Evolutionary conservation across 2,329 filamentous ascomycete genomes (phyloP).

Genomic region (Penicillium vulpinum): DNA sequence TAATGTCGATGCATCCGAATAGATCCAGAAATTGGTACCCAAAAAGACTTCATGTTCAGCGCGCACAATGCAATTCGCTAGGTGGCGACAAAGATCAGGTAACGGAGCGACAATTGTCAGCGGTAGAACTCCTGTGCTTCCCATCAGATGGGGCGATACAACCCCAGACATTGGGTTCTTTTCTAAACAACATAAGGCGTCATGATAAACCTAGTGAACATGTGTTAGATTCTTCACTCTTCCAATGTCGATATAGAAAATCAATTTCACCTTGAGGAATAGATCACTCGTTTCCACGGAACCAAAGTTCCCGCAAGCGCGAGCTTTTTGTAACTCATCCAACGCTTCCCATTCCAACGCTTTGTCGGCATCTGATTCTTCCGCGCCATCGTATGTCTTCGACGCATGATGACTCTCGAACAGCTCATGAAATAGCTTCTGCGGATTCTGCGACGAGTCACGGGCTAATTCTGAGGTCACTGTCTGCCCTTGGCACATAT

Average conservation of each 20-base stretch:
- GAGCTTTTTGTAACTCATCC: conserved; percentile 56
- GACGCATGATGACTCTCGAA: conserved; percentile 44
- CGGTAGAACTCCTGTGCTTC: conserved; percentile 64
- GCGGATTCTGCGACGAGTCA: conserved; percentile 55
- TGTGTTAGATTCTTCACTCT: not conserved
- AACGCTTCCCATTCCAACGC: conserved; percentile 20
- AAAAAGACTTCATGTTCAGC: conserved; percentile 72
- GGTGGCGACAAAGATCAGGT: conserved; percentile 71
- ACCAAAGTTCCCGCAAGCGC: conserved; percentile 68
- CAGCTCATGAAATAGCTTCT: conserved; percentile 57
- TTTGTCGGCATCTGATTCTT: conserved; percentile 26
- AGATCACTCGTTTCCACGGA: conserved; percentile 62
- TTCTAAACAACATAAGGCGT: conserved; percentile 53
- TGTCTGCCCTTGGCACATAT: conserved; percentile 55
- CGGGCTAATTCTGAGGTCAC: conserved; percentile 60
- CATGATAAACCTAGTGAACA: conserved; percentile 59
- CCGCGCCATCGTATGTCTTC: conserved; percentile 7
- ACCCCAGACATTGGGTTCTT: conserved; percentile 47
- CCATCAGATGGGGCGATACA: conserved; percentile 61
- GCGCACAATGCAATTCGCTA: conserved; percentile 72
- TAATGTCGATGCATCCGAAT: conserved; percentile 65
- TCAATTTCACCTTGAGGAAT: conserved; percentile 58
- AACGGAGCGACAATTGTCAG: conserved; percentile 69
- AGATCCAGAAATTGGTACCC: conserved; percentile 74
- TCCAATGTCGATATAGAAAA: not conserved